Base-by-base conservation (phyloP, 2,329 filamentous ascomycete species). In the Pezicula neosporulosa region DNA sequence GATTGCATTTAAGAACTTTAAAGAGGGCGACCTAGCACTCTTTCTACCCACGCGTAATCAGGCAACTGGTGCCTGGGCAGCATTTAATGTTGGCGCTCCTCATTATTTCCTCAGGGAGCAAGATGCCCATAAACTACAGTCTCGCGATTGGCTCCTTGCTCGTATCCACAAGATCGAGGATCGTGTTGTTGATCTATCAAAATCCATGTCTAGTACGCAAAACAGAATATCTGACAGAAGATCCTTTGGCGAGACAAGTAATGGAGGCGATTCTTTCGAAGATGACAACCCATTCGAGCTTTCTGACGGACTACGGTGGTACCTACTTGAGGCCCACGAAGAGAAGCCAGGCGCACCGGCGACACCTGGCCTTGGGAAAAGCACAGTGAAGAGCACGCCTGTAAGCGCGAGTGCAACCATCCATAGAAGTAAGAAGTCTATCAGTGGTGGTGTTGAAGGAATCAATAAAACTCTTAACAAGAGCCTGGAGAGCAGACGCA, bases 281-380 rank as follows among this genome's bases (percentile, higher is more conserved):
- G 91, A 96, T 56, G 94, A 97, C 58, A 99, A 99, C 64, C 94
- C 94, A 0, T 99, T 99, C 68, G 92, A 97, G 62, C 78, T 99
- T 12, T 96, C 91, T 0, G 94, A 99, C 63, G 94, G 94, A 3
- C 74, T 99, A 44, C 85, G 93, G 33, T 99, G 94, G 94, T 97
- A 97, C 70, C 80, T 99, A 6, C 86, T 99, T 35, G 93, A 99
- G 66, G 94, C 94, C 0, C 80, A 83, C 2, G 94, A 99, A 70
- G 94, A 99, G 70, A 97, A 96, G 65, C 84, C 90, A 0, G 88
- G 88, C 1, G 92, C 91, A 39, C 94, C 94, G 0, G 86, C 88
- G n/a, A 97, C 93, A 0, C 93, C 94, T 0, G 92, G 93, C 0
- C 80, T 96, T 49, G 90, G 89, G 37, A 96, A 96, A 69, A 92